A percentile compares a stretch with the other conserved stretches of the same genome.
Evolutionary conservation across 2,329 filamentous ascomycete genomes (phyloP).

Genomic region (Rhynchosporium agropyri): DNA sequence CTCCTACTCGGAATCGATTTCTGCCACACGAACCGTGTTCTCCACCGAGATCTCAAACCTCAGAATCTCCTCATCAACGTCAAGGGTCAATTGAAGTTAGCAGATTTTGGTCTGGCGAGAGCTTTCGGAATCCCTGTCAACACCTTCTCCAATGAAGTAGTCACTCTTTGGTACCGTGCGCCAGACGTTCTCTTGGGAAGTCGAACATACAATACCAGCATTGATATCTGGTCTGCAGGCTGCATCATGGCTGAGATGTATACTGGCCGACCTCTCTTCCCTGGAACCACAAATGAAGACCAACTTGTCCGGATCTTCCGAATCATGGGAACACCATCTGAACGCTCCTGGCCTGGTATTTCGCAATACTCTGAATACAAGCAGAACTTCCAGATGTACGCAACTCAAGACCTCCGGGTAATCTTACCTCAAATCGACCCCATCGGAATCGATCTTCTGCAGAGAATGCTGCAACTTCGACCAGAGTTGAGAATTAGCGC

Average conservation of each 20-base stretch:
- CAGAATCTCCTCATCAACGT: constrained; percentile 96
- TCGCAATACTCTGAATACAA: constrained; percentile 98
- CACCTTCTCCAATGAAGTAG: constrained; percentile 97
- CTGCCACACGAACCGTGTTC: constrained; percentile 94
- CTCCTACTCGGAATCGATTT: constrained; percentile 94
- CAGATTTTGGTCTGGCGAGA: constrained; percentile 90
- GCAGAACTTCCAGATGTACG: constrained; percentile 89
- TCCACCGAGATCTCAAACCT: constrained; percentile 94
- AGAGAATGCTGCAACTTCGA: constrained; percentile 87
- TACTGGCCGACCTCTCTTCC: constrained; percentile 91
- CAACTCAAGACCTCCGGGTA: constrained; percentile 83
- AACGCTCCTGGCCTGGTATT: constrained; percentile 94
- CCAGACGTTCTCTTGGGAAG: constrained; percentile 93
- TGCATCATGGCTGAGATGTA: constrained; percentile 99
- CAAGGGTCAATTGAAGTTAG: constrained; percentile 87
- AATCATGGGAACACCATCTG: constrained; percentile 96
- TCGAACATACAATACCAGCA: constrained; percentile 98
- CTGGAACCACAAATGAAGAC: constrained; percentile 97
- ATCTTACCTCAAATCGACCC: constrained; percentile 91
- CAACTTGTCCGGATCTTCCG: constrained; percentile 97
- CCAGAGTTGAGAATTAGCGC: constrained; percentile 92
- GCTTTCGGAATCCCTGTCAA: constrained; percentile 98
- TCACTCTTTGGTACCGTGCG: constrained; percentile 96
- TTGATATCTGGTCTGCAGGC: constrained; percentile 98
- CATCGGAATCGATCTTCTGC: constrained; percentile 82